Base-by-base conservation (phyloP, 2,329 filamentous ascomycete genomes). In the Beauveria bassiana region DNA sequence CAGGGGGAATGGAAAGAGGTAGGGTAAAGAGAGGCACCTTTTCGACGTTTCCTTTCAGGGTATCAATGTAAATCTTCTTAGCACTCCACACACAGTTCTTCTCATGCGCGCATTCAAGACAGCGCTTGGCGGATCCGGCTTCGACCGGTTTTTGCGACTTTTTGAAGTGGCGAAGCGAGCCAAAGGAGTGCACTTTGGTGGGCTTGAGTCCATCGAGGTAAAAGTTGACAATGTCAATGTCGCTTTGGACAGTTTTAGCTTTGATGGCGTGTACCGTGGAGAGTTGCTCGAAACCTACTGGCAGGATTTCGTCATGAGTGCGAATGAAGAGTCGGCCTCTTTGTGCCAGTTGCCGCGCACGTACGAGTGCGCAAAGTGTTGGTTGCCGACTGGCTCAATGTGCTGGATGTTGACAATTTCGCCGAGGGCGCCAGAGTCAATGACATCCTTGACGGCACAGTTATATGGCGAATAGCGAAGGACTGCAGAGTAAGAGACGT, bases 391-490 rank as follows among this genome's bases (percentile, higher is more conserved):
- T 14, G 63, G 63, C 46, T 65, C 63, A 12, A 65, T 65, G 46
- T 65, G 63, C 50, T 65, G 63, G 40, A 65, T 65, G 46, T 65
- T 65, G 59, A 65, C 62, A 28, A 65, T 65, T 50, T 65, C 63
- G 26, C 63, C 63, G 38, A 65, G 49, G 2, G 63, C 63, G n/a
- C 62, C 63, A 40, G 63, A 63, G 26, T 63, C 59, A 40, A 65
- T 65, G 6, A 65, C 34, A 14, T 63, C 59, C 59, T 65, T 65
- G 52, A 65, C 53, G 14, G 63, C 63, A 18, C 58, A 47, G n/a
- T 65, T 65, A 16, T 65, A 65, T 3, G 63, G 63, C 3, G 63
- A 65, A 28, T 65, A 65, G 8, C 63, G 62, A 20, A 65, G 62
- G 4, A 65, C 63, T 38, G 9, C 6, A 9, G 16, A 22, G 52